Conservation (phyloP, 2,329 filamentous ascomycete species). For the Ascosphaera aggregata region DNA sequence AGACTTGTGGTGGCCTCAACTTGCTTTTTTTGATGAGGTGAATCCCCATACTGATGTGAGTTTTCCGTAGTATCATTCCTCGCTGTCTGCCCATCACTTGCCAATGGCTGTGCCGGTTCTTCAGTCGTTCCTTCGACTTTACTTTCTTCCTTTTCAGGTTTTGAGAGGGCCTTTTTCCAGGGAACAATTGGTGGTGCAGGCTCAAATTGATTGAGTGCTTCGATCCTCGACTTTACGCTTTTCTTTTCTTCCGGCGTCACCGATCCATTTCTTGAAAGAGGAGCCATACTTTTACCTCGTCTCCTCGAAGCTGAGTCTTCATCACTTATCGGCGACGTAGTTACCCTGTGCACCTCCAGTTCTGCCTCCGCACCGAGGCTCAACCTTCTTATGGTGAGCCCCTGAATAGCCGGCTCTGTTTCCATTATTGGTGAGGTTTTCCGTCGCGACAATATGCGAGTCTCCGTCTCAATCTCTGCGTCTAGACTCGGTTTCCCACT, state of each 20-base stretch:
- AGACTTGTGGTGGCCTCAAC: background rate
- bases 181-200: background rate
- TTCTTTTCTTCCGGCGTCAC: background rate
- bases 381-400: no score
- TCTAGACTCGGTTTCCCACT: no score
- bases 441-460: background rate
- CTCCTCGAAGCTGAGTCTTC: background rate
- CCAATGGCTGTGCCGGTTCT: background rate
- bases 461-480: background rate
- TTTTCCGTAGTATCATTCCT: background rate
- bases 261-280: background rate
- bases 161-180: background rate
- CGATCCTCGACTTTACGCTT: conserved; percentile 1
- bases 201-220: background rate
- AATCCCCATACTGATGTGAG: no score
- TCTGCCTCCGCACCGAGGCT: background rate
- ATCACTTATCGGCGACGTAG: background rate
- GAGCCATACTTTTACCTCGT: background rate
- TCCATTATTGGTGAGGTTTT: background rate
- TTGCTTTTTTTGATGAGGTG: no score
- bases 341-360: background rate
- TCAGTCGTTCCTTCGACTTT: background rate
- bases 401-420: no score
- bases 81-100: background rate
- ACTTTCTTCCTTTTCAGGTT: background rate